phyloP scores from a whole-genome alignment of 2,329 filamentous ascomycete genomes.

The Ophiostoma sp. region DNA sequence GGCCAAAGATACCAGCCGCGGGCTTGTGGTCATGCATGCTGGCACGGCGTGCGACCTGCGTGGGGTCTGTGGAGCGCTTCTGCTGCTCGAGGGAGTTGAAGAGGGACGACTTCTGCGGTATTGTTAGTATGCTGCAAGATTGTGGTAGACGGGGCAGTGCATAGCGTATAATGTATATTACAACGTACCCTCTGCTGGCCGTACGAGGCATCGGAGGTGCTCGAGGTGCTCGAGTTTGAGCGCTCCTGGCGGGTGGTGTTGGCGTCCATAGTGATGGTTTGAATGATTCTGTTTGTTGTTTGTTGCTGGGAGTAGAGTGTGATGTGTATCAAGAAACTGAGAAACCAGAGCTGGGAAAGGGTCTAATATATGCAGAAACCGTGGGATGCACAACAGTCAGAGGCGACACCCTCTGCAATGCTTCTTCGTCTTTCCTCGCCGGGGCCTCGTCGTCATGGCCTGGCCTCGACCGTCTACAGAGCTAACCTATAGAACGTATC shows the following conservation, averaged over 20 bases:
- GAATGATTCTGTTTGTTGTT: not conserved
- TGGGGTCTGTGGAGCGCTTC: slow-evolving; percentile 44
- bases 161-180: no score
- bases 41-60: slow-evolving; percentile 44
- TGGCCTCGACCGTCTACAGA: no score
- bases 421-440: no score
- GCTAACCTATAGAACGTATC: not conserved
- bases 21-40: slow-evolving; percentile 51
- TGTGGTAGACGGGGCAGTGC: no score
- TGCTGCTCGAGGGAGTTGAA: slow-evolving; percentile 49
- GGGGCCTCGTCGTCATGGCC: no score
- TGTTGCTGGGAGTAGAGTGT: not conserved
- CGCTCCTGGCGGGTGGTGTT: slow-evolving; percentile 27
- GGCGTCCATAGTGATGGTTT: slow-evolving; percentile 23
- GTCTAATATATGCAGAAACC: no score
- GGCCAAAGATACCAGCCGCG: slow-evolving; percentile 45
- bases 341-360: no score
- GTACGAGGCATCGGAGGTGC: not conserved
- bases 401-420: no score
- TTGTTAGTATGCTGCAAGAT: not conserved
- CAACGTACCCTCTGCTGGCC: slow-evolving; percentile 12
- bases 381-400: no score
- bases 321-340: not conserved
- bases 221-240: slow-evolving; percentile 28
- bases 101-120: slow-evolving; percentile 34